Conservation (phyloP, 1,284 basidiomycete species). For the Golubevia pallescens region DNA sequence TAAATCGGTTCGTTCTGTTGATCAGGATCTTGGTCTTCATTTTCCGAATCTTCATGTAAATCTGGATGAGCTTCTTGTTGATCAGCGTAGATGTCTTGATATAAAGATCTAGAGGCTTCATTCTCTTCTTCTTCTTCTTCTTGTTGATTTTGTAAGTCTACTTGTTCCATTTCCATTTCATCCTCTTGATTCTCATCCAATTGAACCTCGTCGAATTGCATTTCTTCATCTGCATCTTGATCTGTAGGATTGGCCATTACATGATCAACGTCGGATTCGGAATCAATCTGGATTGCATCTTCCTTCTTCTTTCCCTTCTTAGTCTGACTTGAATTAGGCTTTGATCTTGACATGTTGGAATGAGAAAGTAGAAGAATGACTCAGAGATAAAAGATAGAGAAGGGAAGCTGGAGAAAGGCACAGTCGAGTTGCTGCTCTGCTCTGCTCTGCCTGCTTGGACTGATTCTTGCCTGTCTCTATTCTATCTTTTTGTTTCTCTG, state of each 20-base stretch:
- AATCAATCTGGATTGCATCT: background rate
- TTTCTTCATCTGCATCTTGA: slow-evolving; percentile 16
- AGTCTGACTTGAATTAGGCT: background rate
- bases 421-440: too few relatives aligned
- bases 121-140: slow-evolving; percentile 4
- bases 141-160: slow-evolving; percentile 22
- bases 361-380: background rate
- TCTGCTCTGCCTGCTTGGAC: too few relatives aligned
- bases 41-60: slow-evolving; percentile 11
- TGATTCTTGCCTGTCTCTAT: too few relatives aligned
- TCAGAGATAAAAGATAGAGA: background rate
- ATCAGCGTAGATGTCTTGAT: slow-evolving; percentile 18
- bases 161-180: slow-evolving; percentile 41
- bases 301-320: background rate
- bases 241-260: background rate
- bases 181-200: slow-evolving; percentile 6
- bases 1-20: slow-evolving; percentile 25
- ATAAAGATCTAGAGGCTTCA: slow-evolving; percentile 25
- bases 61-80: background rate
- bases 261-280: background rate
- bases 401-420: too few relatives aligned
- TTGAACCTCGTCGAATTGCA: slow-evolving; percentile 34
- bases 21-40: slow-evolving; percentile 11
- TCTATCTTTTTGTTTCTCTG: too few relatives aligned
- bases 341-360: background rate